Conservation (phyloP, 192 early-diverging fungal species). For the Podila epicladia region DNA sequence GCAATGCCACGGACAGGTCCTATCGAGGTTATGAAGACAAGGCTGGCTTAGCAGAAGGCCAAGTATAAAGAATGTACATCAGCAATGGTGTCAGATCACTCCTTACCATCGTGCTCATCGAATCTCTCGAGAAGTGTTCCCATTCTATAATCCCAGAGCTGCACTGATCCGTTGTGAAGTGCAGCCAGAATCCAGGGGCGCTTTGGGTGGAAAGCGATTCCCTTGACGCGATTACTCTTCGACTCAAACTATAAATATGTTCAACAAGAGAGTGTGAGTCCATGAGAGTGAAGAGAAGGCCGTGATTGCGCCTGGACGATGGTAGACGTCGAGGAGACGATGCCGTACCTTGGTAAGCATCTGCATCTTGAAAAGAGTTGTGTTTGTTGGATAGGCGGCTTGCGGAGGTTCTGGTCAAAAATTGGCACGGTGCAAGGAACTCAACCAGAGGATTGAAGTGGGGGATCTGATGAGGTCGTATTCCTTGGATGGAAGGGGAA, state of each 20-base stretch:
- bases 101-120: conserved; percentile 98
- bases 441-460: not conserved
- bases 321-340: not conserved
- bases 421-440: not conserved
- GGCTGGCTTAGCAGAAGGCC: not conserved
- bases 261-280: not conserved
- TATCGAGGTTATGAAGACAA: conserved; percentile 27
- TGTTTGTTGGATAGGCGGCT: not conserved
- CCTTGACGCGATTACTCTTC: conserved; percentile 98
- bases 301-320: not conserved
- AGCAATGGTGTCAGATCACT: not conserved
- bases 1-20: conserved; percentile 97
- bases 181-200: conserved; percentile 98
- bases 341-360: conserved; percentile 78
- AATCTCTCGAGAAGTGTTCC: conserved; percentile 97
- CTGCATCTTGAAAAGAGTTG: conserved; percentile 65
- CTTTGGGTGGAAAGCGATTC: conserved; percentile 95
- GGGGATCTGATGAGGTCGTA: not conserved
- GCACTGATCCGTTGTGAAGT: conserved; percentile 96
- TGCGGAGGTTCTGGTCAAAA: not conserved
- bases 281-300: too few species aligned
- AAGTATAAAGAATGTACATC: conserved; percentile 4
- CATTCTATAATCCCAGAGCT: conserved; percentile 99
- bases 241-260: conserved; percentile 88
- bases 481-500: not conserved